Conservation (phyloP, 257 asterid genomes). For the Paulownia fortunei region DNA sequence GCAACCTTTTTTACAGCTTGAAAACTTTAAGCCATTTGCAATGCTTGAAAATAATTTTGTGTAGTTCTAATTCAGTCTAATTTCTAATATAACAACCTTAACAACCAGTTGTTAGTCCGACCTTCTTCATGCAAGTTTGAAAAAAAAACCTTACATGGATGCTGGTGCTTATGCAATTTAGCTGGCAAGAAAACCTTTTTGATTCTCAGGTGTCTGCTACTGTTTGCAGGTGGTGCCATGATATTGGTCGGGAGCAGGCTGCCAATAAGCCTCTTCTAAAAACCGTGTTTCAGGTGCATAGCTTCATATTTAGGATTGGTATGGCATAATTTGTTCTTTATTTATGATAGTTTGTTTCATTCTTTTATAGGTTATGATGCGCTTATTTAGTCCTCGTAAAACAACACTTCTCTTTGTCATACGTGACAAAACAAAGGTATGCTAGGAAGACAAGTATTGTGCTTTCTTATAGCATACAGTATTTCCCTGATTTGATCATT, state of each 20-base stretch:
- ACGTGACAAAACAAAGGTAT: conserved; percentile 69
- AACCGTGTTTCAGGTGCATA: conserved; percentile 82
- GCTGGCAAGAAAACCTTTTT: not conserved
- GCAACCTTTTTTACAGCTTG: not conserved
- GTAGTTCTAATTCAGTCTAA: not conserved
- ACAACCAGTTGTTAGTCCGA: not conserved
- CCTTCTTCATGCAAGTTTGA: not conserved
- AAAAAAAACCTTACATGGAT: not conserved
- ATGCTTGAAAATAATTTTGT: not conserved
- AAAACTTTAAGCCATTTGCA: not conserved
- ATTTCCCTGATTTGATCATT: conserved; percentile 23
- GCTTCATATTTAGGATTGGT: not conserved
- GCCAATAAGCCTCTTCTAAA: conserved; percentile 86
- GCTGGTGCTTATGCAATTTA: conserved; percentile 5
- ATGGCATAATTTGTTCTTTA: not conserved
- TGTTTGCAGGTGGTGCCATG: conserved; percentile 86
- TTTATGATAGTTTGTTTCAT: conserved; percentile 17
- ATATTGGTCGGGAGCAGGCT: conserved; percentile 93
- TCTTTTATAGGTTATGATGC: conserved; percentile 58
- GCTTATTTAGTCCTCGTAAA: conserved; percentile 53
- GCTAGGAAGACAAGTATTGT: conserved; percentile 9
- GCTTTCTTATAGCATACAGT: conserved; percentile 10
- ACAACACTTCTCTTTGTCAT: conserved; percentile 61
- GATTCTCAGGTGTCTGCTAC: not conserved
- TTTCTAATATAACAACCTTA: not conserved